Percentiles rank a stretch among this genome's conserved stretches.
Evolutionary conservation across 164 flowering plant genomes (phyloP).

Genomic region (Saururus chinensis): DNA sequence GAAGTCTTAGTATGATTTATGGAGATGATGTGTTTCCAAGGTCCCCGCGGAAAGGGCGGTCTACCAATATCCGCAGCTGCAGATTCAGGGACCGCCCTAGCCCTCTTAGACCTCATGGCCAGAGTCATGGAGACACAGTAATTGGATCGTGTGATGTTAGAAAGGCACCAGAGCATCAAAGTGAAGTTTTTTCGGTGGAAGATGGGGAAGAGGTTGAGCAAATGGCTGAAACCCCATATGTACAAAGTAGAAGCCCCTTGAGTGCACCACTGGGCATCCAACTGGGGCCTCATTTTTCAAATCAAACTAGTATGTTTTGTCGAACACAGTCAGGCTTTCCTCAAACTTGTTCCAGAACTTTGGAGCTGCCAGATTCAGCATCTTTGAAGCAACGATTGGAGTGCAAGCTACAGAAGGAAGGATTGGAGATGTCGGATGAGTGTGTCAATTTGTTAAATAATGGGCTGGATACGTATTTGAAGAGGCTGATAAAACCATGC

Average conservation of each 20-base stretch:
- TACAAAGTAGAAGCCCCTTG: constrained; percentile 73
- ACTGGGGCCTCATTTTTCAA: constrained; percentile 23
- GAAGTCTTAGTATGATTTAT: background rate
- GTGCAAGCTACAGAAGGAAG: constrained; percentile 46
- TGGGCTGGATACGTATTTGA: constrained; percentile 59
- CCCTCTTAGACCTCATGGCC: constrained; percentile 51
- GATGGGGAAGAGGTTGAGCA: constrained; percentile 96
- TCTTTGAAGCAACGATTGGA: constrained; percentile 44
- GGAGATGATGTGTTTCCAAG: constrained; percentile 35
- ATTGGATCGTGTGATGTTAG: constrained; percentile 6
- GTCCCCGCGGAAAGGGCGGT: constrained; percentile 56
- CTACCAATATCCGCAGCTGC: constrained; percentile 33
- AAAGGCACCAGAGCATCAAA: constrained; percentile 48
- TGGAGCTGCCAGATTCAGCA: constrained; percentile 55
- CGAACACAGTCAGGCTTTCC: background rate
- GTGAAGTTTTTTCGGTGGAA: constrained; percentile 73
- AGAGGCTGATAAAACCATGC: constrained; percentile 62
- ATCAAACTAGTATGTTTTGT: constrained; percentile 21
- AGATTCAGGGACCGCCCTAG: constrained; percentile 45
- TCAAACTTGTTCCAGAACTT: constrained; percentile 37
- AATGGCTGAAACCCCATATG: constrained; percentile 44
- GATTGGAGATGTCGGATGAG: constrained; percentile 27
- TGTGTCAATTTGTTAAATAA: constrained; percentile 56
- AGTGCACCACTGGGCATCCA: constrained; percentile 78
- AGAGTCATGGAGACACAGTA: constrained; percentile 10